A percentile compares a stretch with the other conserved stretches of the same genome.
These are phyloP conservation scores for Pichia phayaonensis DNA, from an alignment of 805 yeast genomes.

Conservation along the genomic window DNA sequence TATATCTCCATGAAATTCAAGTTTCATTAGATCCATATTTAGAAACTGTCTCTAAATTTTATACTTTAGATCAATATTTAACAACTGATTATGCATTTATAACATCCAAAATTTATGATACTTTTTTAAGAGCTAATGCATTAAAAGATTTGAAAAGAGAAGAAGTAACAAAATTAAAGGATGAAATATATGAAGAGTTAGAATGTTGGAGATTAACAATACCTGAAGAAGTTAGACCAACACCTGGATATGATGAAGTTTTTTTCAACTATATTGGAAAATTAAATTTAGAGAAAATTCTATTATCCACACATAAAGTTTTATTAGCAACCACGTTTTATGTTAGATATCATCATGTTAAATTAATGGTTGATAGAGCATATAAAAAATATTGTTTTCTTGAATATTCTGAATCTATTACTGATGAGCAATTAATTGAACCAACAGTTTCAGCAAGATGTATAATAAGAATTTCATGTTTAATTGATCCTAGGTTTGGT, in stretches of 20 bases:
- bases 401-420: not conserved
- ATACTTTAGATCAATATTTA: conserved; percentile 13
- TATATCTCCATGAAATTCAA: conserved; percentile 3
- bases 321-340: conserved; percentile 14
- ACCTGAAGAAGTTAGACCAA: conserved; percentile 22
- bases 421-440: conserved; percentile 7
- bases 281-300: conserved; percentile 1
- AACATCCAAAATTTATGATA: conserved; percentile 20
- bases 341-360: conserved; percentile 23
- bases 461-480: conserved; percentile 16
- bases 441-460: conserved; percentile 23
- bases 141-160: conserved; percentile 13
- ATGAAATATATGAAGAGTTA: conserved; percentile 17
- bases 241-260: conserved; percentile 2
- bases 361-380: conserved; percentile 22
- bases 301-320: conserved; percentile 6
- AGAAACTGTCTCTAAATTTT: not conserved
- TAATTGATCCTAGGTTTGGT: conserved; percentile 10
- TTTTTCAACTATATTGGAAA: conserved; percentile 7
- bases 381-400: conserved; percentile 4
- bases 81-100: conserved; percentile 20
- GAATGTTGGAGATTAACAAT: conserved; percentile 24
- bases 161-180: conserved; percentile 13
- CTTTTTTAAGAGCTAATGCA: conserved; percentile 25
- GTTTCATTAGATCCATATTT: conserved; percentile 8